A percentile compares a stretch with the other conserved stretches of the same genome.
phyloP scores from a whole-genome alignment of 768 basidiomycete genomes.

The Gloeostereum incarnatum region DNA sequence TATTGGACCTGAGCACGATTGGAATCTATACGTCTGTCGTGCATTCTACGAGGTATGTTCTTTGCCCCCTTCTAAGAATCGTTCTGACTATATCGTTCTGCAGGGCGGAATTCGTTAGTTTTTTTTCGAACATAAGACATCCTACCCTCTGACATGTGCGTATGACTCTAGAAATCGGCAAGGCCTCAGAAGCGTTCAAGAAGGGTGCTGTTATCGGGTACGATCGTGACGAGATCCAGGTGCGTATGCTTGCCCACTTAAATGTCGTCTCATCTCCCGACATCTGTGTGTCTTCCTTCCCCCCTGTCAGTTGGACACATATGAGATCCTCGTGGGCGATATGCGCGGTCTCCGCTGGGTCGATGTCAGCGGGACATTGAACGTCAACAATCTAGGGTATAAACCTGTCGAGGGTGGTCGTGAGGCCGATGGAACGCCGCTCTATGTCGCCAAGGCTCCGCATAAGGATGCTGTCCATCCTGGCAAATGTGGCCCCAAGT shows the following conservation, averaged over 20 bases:
- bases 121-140: slow-evolving; percentile 2
- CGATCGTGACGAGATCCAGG: slow-evolving; percentile 47
- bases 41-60: slow-evolving; percentile 44
- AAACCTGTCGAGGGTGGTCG: slow-evolving; percentile 60
- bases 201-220: slow-evolving; percentile 62
- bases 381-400: slow-evolving; percentile 30
- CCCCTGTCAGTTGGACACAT: slow-evolving; percentile 46
- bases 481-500: slow-evolving; percentile 49
- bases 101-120: slow-evolving; percentile 47
- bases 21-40: slow-evolving; percentile 49
- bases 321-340: slow-evolving; percentile 67
- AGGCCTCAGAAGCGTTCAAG: slow-evolving; percentile 41
- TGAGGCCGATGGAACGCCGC: slow-evolving; percentile 46
- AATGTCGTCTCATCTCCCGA: background rate
- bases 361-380: slow-evolving; percentile 31
- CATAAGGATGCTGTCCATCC: slow-evolving; percentile 44
- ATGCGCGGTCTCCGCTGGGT: slow-evolving; percentile 52
- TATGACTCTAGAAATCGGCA: slow-evolving; percentile 60
- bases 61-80: background rate
- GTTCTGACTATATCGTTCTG: slow-evolving; percentile 4
- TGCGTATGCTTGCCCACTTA: slow-evolving; percentile 16
- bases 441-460: slow-evolving; percentile 54
- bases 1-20: slow-evolving; percentile 44
- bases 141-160: slow-evolving; percentile 1
- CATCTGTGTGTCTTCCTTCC: no score